Conservation (phyloP, 2,329 filamentous ascomycete genomes). For the Cladophialophora yegresii region DNA sequence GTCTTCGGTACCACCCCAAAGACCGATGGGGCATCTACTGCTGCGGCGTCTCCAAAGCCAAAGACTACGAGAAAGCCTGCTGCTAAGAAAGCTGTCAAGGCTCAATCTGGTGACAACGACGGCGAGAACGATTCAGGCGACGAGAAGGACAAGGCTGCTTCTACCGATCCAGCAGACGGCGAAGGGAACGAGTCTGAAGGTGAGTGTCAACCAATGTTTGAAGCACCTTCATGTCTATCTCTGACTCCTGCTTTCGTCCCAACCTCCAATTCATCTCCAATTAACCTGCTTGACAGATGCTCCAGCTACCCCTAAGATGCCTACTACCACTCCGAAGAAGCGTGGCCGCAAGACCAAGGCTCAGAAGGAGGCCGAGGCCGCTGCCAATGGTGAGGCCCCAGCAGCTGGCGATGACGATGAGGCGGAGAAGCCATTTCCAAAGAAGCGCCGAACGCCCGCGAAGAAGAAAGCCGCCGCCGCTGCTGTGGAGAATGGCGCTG, state of each 20-base stretch:
- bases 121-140: not conserved
- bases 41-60: constrained; percentile 26
- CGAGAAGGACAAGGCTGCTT: constrained; percentile 8
- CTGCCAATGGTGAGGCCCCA: constrained; percentile 19
- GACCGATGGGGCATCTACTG: constrained; percentile 1
- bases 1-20: constrained; percentile 33
- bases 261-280: not conserved
- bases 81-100: constrained; percentile 20
- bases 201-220: not conserved
- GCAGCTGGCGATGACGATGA: constrained; percentile 20
- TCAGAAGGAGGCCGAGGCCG: constrained; percentile 30
- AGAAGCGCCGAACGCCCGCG: constrained; percentile 29
- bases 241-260: not conserved
- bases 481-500: not conserved
- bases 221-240: not conserved
- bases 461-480: constrained; percentile 36
- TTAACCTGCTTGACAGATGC: not conserved
- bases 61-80: constrained; percentile 26
- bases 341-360: constrained; percentile 30
- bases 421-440: constrained; percentile 21
- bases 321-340: constrained; percentile 25
- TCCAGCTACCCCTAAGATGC: constrained; percentile 22
- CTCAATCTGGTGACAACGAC: not conserved
- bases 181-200: constrained; percentile 9
- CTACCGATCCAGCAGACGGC: not conserved